These are phyloP conservation scores for Fusarium fujikuroi DNA, from an alignment of 2,329 filamentous ascomycete genomes.

Conservation along the genomic window DNA sequence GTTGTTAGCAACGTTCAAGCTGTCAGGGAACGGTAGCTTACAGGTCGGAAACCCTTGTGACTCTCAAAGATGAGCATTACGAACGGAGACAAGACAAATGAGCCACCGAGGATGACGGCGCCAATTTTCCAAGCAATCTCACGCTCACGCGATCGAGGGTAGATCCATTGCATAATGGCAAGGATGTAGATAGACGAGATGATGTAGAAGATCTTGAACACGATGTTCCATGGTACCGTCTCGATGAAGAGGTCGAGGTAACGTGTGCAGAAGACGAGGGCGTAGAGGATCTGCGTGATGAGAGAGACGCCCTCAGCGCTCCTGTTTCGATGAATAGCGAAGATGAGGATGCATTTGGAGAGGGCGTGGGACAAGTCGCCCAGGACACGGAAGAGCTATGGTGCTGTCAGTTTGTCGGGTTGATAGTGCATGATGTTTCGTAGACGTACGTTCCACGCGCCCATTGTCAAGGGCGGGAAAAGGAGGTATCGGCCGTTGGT, in stretches of 20 bases:
- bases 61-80: conserved; percentile 74
- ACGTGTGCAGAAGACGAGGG: conserved; percentile 83
- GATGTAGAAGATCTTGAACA: conserved; percentile 92
- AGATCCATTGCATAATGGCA: conserved; percentile 86
- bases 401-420: conserved; percentile 10
- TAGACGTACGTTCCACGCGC: conserved; percentile 54
- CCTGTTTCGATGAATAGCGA: conserved; percentile 87
- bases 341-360: conserved; percentile 91
- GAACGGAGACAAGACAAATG: conserved; percentile 76
- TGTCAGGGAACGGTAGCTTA: conserved; percentile 49
- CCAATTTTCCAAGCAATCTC: conserved; percentile 96
- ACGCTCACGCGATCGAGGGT: conserved; percentile 85
- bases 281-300: conserved; percentile 90
- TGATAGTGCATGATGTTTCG: neutral
- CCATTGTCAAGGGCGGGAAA: conserved; percentile 48
- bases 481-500: conserved; percentile 26
- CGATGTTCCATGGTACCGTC: conserved; percentile 72
- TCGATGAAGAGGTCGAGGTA: conserved; percentile 84
- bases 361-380: conserved; percentile 86
- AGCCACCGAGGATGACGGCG: conserved; percentile 72
- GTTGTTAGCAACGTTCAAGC: conserved; percentile 7
- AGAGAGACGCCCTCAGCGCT: conserved; percentile 93
- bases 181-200: conserved; percentile 86
- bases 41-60: conserved; percentile 61
- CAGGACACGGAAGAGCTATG: conserved; percentile 75